These are phyloP conservation scores for Neonectria punicea DNA, from an alignment of 2,329 filamentous ascomycete species.

Conservation along the genomic window DNA sequence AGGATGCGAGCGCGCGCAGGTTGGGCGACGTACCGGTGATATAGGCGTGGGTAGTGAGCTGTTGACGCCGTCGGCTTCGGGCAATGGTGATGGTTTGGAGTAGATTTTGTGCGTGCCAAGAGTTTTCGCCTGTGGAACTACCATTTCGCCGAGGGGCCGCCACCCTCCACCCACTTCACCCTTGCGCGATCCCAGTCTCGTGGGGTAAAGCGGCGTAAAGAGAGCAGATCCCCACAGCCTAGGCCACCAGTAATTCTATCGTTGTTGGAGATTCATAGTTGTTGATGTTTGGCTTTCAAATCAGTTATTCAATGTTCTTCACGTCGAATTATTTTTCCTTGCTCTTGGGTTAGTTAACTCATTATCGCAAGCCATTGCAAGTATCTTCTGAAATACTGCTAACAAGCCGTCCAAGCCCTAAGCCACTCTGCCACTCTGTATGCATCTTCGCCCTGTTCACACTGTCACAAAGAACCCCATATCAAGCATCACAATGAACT, in stretches of 20 bases:
- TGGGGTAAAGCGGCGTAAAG: constrained; percentile 34
- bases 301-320: not conserved
- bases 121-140: constrained; percentile 55
- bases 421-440: not conserved
- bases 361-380: not conserved
- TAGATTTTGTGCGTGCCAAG: constrained; percentile 59
- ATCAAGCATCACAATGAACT: not conserved
- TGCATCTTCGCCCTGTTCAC: not conserved
- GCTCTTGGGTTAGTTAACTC: not conserved
- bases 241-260: not conserved
- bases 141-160: constrained; percentile 47
- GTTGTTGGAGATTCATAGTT: not conserved
- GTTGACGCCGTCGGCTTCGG: constrained; percentile 50
- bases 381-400: not conserved
- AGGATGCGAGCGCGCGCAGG: constrained; percentile 31
- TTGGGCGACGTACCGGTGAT: constrained; percentile 48
- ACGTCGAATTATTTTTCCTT: not conserved
- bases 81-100: constrained; percentile 50
- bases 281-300: not conserved
- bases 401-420: constrained; percentile 10
- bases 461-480: not conserved
- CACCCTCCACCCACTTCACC: constrained; percentile 20
- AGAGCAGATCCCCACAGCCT: constrained; percentile 17
- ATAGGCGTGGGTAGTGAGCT: constrained; percentile 49
- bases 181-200: constrained; percentile 38